Conservation (phyloP, 139 green algal genomes). For the Chlamydomonas urium region DNA sequence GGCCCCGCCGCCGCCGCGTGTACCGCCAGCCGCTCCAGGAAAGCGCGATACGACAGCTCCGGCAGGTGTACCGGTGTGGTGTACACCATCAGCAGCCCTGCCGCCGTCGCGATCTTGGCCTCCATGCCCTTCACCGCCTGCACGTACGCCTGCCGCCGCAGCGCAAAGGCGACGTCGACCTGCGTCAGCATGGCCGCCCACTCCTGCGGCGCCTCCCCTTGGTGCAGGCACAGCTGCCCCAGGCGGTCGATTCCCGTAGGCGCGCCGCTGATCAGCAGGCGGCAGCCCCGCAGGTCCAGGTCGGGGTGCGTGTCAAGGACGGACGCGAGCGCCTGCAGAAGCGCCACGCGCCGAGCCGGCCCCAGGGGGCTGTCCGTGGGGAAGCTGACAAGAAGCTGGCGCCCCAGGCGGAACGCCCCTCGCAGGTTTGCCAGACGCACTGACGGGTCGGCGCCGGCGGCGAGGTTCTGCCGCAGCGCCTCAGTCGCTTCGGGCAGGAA, state of each 20-base stretch:
- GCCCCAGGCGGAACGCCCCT: conserved; percentile 47
- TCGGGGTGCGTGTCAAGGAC: conserved; percentile 2
- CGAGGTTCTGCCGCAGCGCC: conserved; percentile 19
- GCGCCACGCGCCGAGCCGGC: background rate
- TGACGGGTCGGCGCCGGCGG: background rate
- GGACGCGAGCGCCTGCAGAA: background rate
- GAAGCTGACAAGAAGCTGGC: conserved; percentile 13
- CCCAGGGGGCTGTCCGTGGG: background rate
- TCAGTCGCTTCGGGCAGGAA: conserved; percentile 53
- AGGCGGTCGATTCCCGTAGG: background rate
- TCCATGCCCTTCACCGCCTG: conserved; percentile 1
- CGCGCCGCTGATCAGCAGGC: background rate
- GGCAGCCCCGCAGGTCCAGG: conserved; percentile 1
- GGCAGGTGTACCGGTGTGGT: background rate
- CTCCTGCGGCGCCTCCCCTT: background rate
- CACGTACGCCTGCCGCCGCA: background rate
- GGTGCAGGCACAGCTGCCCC: conserved; percentile 7
- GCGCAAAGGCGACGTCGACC: conserved; percentile 12
- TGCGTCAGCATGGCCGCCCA: conserved; percentile 3
- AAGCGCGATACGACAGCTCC: conserved; percentile 6
- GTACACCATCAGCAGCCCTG: background rate
- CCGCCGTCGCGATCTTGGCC: background rate
- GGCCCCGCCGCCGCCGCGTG: background rate
- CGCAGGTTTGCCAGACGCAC: conserved; percentile 34
- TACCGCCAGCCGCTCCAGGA: background rate